phyloP scores from a whole-genome alignment of 75 land plant species.

The Larix kaempferi region DNA sequence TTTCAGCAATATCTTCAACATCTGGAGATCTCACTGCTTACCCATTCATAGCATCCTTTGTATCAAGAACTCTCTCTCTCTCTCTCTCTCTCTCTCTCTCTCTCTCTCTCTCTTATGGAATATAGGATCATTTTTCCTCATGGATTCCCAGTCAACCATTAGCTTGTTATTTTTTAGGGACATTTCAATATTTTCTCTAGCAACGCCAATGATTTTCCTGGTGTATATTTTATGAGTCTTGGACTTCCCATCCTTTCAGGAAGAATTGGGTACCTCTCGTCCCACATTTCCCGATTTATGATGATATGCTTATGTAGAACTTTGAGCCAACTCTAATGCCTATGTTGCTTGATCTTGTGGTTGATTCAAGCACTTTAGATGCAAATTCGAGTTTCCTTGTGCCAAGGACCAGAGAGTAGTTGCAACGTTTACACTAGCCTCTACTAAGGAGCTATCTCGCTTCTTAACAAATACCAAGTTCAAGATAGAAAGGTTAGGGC shows the following conservation, averaged over 20 bases:
- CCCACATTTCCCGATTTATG: constrained; percentile 2
- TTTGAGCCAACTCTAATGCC: neutral
- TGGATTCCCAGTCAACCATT: constrained; percentile 59
- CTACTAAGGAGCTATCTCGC: neutral
- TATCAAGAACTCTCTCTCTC: constrained; percentile 17
- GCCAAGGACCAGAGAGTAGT: neutral
- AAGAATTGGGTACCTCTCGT: neutral
- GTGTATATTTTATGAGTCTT: neutral
- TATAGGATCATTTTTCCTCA: constrained; percentile 31
- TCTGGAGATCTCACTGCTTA: constrained; percentile 77
- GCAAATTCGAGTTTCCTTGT: neutral
- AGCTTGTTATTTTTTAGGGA: constrained; percentile 18
- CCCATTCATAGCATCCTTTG: constrained; percentile 80
- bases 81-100: no score
- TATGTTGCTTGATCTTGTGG: neutral
- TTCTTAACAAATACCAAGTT: no score
- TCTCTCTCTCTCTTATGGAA: constrained; percentile 23
- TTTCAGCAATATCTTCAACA: constrained; percentile 59
- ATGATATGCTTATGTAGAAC: neutral
- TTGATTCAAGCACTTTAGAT: neutral
- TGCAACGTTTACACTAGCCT: constrained; percentile 3
- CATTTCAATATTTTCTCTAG: constrained; percentile 33
- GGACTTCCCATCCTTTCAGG: neutral
- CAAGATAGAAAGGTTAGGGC: no score
- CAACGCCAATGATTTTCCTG: constrained; percentile 21